phyloP scores from a whole-genome alignment of 2,329 filamentous ascomycete genomes.

The Volutella citrinella region DNA sequence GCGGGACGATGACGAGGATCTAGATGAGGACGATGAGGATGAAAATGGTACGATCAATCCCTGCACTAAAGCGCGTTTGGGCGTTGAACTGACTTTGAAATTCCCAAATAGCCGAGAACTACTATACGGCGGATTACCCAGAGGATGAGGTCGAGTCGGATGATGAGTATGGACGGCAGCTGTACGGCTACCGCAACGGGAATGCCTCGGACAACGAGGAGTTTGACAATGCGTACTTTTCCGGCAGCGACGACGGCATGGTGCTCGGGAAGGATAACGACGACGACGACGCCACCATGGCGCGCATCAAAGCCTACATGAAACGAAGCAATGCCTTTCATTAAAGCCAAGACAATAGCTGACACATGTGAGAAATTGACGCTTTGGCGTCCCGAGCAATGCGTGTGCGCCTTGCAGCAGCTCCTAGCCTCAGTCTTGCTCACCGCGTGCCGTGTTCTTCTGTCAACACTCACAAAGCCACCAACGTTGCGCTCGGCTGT shows the following conservation, averaged over 20 bases:
- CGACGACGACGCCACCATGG: slow-evolving; percentile 37
- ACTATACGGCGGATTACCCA: slow-evolving; percentile 77
- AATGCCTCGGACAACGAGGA: slow-evolving; percentile 56
- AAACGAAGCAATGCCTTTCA: slow-evolving; percentile 29
- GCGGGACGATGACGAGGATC: slow-evolving; percentile 60
- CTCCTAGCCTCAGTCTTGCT: no score
- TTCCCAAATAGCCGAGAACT: slow-evolving; percentile 72
- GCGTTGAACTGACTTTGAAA: no score
- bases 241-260: slow-evolving; percentile 36
- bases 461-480: no score
- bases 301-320: slow-evolving; percentile 37
- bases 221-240: slow-evolving; percentile 41
- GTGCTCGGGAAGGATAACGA: slow-evolving; percentile 33
- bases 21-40: slow-evolving; percentile 59
- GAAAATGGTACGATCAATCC: slow-evolving; percentile 68
- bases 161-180: slow-evolving; percentile 47
- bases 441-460: no score
- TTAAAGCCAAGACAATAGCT: no score
- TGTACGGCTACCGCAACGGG: slow-evolving; percentile 52
- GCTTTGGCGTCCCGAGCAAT: background rate
- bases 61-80: no score
- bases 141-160: slow-evolving; percentile 76
- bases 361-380: slow-evolving; percentile 1
- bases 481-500: no score
- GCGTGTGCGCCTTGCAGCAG: no score